A percentile compares a stretch with the other conserved stretches of the same genome.
These are phyloP conservation scores for Xylaria palmicola DNA, from an alignment of 495 filamentous ascomycete species.

Conservation along the genomic window DNA sequence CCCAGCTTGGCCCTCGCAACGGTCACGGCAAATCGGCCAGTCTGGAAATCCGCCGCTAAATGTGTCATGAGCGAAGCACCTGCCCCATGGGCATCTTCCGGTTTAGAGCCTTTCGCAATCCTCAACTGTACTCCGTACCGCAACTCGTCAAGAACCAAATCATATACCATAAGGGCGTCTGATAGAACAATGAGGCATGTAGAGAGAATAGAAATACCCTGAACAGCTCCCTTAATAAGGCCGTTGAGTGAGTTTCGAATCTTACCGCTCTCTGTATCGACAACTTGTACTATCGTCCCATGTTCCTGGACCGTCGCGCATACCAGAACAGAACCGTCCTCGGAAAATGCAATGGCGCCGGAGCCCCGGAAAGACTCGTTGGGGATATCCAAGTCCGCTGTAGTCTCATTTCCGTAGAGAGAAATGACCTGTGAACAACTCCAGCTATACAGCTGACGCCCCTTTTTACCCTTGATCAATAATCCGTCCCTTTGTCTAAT, in stretches of 20 bases:
- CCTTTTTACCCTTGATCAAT: constrained; percentile 52
- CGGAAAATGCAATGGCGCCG: constrained; percentile 68
- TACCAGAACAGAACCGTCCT: constrained; percentile 85
- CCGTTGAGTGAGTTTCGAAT: constrained; percentile 54
- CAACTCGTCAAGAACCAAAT: constrained; percentile 61
- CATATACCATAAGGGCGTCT: constrained; percentile 62
- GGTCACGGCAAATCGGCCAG: constrained; percentile 58
- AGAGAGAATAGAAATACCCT: constrained; percentile 57
- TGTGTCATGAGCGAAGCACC: constrained; percentile 45
- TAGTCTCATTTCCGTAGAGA: constrained; percentile 45
- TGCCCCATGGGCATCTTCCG: constrained; percentile 15
- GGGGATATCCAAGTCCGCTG: constrained; percentile 27
- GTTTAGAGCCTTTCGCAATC: constrained; percentile 5
- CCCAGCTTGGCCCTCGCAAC: constrained; percentile 38
- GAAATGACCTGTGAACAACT: constrained; percentile 61
- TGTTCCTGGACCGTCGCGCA: constrained; percentile 45
- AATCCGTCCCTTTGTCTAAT: constrained; percentile 62
- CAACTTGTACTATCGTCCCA: constrained; percentile 55
- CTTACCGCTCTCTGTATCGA: constrained; percentile 58
- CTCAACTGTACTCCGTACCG: constrained; percentile 47
- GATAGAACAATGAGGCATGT: constrained; percentile 63
- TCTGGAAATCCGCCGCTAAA: constrained; percentile 58
- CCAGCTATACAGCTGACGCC: constrained; percentile 66
- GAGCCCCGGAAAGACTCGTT: constrained; percentile 32
- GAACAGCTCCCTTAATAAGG: constrained; percentile 53